Conservation (phyloP, 441 rosid genomes). For the Gossypium schwendimanii region DNA sequence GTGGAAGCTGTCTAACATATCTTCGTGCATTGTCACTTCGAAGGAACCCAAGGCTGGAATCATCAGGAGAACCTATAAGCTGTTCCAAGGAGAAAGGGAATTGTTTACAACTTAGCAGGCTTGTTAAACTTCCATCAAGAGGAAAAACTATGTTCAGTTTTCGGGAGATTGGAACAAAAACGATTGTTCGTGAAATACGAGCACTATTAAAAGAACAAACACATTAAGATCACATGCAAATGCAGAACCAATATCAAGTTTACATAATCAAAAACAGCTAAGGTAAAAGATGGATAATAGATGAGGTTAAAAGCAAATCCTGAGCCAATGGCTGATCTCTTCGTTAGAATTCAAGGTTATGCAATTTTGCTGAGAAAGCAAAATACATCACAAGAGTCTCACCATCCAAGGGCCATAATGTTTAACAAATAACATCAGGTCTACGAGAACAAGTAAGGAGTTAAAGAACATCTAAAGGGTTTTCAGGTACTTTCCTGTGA, state of each 20-base stretch:
- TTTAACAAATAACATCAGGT: background rate
- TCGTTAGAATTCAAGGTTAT: too few species aligned
- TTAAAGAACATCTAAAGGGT: background rate
- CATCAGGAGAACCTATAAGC: constrained; percentile 98
- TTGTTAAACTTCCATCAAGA: constrained; percentile 8
- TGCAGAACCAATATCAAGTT: background rate
- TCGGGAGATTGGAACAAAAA: background rate
- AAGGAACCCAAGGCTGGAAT: constrained; percentile 79
- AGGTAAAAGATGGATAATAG: background rate
- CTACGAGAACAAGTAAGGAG: background rate
- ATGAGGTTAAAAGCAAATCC: background rate
- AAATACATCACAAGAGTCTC: background rate
- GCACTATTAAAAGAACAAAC: background rate
- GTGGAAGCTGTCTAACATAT: constrained; percentile 91
- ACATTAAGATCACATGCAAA: background rate
- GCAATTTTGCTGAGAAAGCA: background rate
- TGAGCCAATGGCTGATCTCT: too few species aligned
- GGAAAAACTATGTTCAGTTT: background rate
- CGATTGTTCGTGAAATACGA: background rate
- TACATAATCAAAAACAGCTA: too few species aligned
- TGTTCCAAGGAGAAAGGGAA: constrained; percentile 18
- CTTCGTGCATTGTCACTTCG: constrained; percentile 88
- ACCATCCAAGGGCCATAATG: background rate
- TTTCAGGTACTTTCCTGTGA: background rate
- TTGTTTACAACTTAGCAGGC: background rate